Base-by-base conservation (phyloP, 2,329 filamentous ascomycete genomes). In the Hirsutella thompsonii region DNA sequence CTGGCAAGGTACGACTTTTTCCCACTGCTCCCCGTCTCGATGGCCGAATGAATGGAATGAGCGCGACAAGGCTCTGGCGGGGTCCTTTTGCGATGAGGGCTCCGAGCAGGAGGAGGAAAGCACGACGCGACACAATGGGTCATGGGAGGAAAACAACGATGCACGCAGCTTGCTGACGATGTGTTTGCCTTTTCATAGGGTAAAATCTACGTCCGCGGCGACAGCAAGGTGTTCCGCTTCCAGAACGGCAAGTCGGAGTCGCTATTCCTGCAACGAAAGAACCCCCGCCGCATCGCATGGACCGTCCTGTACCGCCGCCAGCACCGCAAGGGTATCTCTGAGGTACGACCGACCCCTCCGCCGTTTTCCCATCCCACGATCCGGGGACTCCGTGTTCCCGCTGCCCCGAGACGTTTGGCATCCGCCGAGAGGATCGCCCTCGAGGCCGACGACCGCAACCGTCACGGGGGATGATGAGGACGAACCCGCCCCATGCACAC, bases 181-280 rank as follows among this genome's bases (percentile, higher is more conserved):
- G 18, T 14, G 21, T 11, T 20, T 38, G n/a, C 14, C 28, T 13
- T 13, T 21, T 16, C 32, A n/a, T 66, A 96, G 92, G 92, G 92
- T 77, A 96, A 96, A 79, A 84, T 98, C 76, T 98, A 90, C 77
- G 76, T 98, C 79, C 88, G 92, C 72, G 89, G 90, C 67, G 92
- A 98, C 80, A 94, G 85, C 88, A 98, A 96, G 80, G 81, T 96
- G 79, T 98, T 98, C 85, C 89, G 92, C 67, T 98, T 98, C 85
- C 88, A 94, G 74, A 95, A 94, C 74, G 88, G 92, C 77, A 98
- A 98, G 78, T 90, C 87, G 72, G 92, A 98, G 76, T 94, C 88
- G 56, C 86, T 98, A 57, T 98, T 98, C 82, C 86, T 96, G 59
- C 92, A 98, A 81, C 90, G 92, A 79, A 98, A 98, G 87, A 98